phyloP scores from a whole-genome alignment of 2,329 filamentous ascomycete species.

The Nothophaeocryptopus gaeumannii region DNA sequence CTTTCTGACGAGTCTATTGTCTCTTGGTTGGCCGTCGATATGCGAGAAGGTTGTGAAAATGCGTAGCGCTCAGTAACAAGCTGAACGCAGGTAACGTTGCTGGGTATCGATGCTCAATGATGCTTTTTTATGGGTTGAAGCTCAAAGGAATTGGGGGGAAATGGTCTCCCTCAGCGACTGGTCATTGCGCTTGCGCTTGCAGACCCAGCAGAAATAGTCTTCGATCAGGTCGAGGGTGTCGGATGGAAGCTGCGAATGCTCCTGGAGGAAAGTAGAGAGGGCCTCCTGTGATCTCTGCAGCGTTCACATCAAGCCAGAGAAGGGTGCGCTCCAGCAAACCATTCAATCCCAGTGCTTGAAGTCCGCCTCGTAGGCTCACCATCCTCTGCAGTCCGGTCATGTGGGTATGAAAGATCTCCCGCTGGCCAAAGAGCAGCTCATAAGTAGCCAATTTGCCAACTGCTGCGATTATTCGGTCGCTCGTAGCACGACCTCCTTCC shows the following conservation, averaged over 20 bases:
- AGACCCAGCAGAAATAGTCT: conserved; percentile 21
- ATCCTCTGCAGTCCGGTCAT: conserved; percentile 48
- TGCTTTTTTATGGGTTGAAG: no score
- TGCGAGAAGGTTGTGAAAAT: no score
- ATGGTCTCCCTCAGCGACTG: not conserved
- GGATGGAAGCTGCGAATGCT: conserved; percentile 17
- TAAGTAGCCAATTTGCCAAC: conserved; percentile 54
- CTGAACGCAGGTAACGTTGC: no score
- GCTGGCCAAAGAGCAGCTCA: conserved; percentile 51
- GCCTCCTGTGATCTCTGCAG: conserved; percentile 25
- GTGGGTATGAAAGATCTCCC: conserved; percentile 45
- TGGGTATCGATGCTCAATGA: no score
- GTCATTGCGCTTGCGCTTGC: conserved; percentile 8
- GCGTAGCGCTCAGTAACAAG: no score
- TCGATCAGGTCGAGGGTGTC: conserved; percentile 20
- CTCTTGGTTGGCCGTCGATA: conserved; percentile 1
- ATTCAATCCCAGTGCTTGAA: conserved; percentile 43
- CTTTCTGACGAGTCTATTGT: not conserved
- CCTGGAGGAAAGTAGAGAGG: conserved; percentile 31
- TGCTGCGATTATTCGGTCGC: conserved; percentile 48
- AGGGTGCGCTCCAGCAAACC: conserved; percentile 49
- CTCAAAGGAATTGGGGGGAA: no score
- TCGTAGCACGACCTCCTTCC: conserved; percentile 27
- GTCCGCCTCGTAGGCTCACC: conserved; percentile 46
- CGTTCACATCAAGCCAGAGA: conserved; percentile 48